Base-by-base conservation (phyloP, 345 rosid species). In the Lepidium sativum region DNA sequence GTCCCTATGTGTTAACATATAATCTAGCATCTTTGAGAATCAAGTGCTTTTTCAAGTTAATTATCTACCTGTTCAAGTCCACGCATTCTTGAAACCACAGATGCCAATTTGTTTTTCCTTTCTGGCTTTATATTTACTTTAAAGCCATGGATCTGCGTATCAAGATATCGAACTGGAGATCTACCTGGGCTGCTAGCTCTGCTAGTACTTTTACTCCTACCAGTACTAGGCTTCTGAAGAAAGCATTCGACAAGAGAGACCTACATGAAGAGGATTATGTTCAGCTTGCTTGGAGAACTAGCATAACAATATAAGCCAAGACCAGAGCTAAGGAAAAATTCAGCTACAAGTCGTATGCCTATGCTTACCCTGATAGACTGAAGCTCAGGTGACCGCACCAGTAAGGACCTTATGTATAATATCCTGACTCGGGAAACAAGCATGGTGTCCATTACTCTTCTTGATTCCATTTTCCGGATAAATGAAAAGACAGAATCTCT, bases 381-480 rank as follows among this genome's bases (percentile, higher is more conserved):
- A 77, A 95, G 83, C 80, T 91, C 99, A 8, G 99, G 89, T 16
- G 96, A 94, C 67, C 95, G 83, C 29, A 96, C 87, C 74, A 94
- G 89, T 80, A 94, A 80, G 66, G 99, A 94, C 65, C 99, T 81
- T 82, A 86, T 94, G 65, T 91, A 94, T 71, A 94, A 72, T 77
- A 94, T 91, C 72, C 99, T 84, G 69, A 94, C 99, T 55, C 99
- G 95, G 43, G 99, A 94, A 79, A 94, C 96, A 77, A 94, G 99
- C 99, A 94, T 91, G 17, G 97, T 88, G 63, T 94, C 99, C 97
- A 94, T 91, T 55, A 91, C 99, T 75, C 88, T 80, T 69, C 69
- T 91, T 44, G 96, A 86, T 74, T 94, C 99, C 91, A 94, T 88
- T 83, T 86, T 94, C 33, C 78, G 84, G 33, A 94, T 82, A 74